Base-by-base conservation (phyloP, 108 stramenopile species). In the Cylindrotheca fusiformis region DNA sequence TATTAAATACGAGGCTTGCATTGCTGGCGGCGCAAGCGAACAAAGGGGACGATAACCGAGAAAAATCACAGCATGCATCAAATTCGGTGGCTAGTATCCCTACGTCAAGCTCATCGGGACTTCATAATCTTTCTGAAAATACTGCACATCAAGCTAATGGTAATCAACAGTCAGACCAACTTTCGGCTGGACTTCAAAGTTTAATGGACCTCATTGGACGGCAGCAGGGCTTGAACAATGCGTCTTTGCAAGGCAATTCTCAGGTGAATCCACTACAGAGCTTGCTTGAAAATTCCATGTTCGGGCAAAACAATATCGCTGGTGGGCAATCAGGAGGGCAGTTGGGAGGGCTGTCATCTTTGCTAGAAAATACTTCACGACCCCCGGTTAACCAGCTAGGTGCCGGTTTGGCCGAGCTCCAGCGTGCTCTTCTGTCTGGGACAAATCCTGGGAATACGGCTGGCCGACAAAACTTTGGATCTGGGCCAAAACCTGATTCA, bases 1-100 rank as follows among this genome's bases (percentile, higher is more conserved):
- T 62, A 2, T 50, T 62, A 3, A 62, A 50, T 10, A 28, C 60
- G 2, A 62, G 60, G 31, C 27, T 62, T 3, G 60, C 60, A 29
- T 29, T 62, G 6, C 48, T 45, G 6, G 63, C 63, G 8, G 50
- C 63, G 5, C 50, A 63, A 41, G 14, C 50, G 1, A 24, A 51
- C n/a, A n/a, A n/a, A n/a, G n/a, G n/a, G n/a, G n/a, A n/a, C n/a
- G n/a, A n/a, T n/a, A n/a, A n/a, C n/a, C n/a, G n/a, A n/a, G n/a
- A n/a, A n/a, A n/a, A n/a, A n/a, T n/a, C n/a, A n/a, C n/a, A n/a
- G n/a, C n/a, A n/a, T n/a, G n/a, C n/a, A n/a, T n/a, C n/a, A n/a
- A n/a, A n/a, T n/a, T n/a, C n/a, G n/a, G n/a, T n/a, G n/a, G n/a
- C n/a, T n/a, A n/a, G n/a, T n/a, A n/a, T n/a, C n/a, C 12, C 12